Percentiles rank a stretch among this genome's conserved stretches.
These are phyloP conservation scores for Malassezia furfur DNA, from an alignment of 1,284 basidiomycete genomes.

Conservation along the genomic window DNA sequence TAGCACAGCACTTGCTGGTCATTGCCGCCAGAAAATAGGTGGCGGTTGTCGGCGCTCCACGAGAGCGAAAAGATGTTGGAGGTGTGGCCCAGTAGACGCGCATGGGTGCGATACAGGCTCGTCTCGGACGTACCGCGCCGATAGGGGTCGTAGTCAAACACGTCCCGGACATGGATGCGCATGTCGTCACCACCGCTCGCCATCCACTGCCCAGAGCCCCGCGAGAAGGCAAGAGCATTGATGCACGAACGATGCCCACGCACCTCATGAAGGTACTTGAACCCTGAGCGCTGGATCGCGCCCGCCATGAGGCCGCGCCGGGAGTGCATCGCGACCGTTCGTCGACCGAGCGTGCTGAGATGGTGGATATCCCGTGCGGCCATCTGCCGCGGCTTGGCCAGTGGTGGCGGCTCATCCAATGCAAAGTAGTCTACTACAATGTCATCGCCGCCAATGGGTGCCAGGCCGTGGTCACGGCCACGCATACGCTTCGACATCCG, in stretches of 20 bases:
- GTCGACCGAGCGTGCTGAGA: not conserved
- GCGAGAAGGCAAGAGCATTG: conserved; percentile 18
- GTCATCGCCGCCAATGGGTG: no score
- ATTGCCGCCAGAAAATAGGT: conserved; percentile 12
- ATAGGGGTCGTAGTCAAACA: conserved; percentile 11
- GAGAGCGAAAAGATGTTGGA: conserved; percentile 17
- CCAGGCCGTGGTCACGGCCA: no score
- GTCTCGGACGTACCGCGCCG: not conserved
- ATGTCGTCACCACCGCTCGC: conserved; percentile 18
- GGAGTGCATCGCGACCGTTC: not conserved
- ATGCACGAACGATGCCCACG: conserved; percentile 17
- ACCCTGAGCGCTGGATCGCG: not conserved
- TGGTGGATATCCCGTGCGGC: no score
- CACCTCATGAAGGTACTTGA: conserved; percentile 15
- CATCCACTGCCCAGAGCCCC: conserved; percentile 15
- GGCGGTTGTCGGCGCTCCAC: conserved; percentile 11
- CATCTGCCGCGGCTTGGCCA: no score
- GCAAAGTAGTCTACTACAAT: no score
- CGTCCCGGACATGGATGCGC: conserved; percentile 15
- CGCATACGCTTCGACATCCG: not conserved
- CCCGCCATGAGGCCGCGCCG: conserved; percentile 4
- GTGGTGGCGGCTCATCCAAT: no score
- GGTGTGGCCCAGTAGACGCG: conserved; percentile 12
- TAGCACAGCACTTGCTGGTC: conserved; percentile 14
- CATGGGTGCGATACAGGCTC: conserved; percentile 8